Base-by-base conservation (phyloP, 495 filamentous ascomycete species). In the Penicillium cosmopolitanum region DNA sequence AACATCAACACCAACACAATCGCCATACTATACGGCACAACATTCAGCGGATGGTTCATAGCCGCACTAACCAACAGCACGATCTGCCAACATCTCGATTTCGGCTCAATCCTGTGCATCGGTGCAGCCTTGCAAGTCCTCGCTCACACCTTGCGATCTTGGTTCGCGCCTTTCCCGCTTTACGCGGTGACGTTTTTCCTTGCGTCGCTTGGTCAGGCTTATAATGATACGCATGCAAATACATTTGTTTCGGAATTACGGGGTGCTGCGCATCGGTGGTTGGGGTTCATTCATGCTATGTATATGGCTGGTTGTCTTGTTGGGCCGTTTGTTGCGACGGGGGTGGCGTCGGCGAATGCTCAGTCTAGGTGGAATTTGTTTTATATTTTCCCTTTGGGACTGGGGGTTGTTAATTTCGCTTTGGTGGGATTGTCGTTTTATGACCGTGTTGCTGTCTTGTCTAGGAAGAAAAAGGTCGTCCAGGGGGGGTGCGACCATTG, bases 1-100 rank as follows among this genome's bases (percentile, higher is more conserved):
- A 43, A 66, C 2, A 77, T 85, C 31, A 75, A 71, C 16, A 83
- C 81, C 1, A 74, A 77, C 18, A 64, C 67, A 61, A 63, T 70
- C n/a, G 13, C 42, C 42, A 19, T 44, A 4, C 12, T 44, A 2
- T 74, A 74, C 35, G 72, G 60, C 47, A 65, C 68, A 0, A 73
- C 70, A 35, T 71, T 74, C 31, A 23, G 36, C 25, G 72, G 70
- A 38, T 73, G 72, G 72, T 50, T 74, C 13, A 23, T 73, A 53
- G 72, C 72, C 28, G 72, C 72, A 7, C 35, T 74, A 0, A 63
- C 68, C 33, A 73, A 73, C 46, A 68, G 70, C 58, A 51, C 57
- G 33, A 62, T 74, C 9, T 51, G 55, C 50, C 65, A 66, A 46
- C 53, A 68, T 31, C 60, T 74, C 4, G 68, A 73, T 18, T 54